Percentiles rank a stretch among this genome's conserved stretches.
phyloP scores from a whole-genome alignment of 2,329 filamentous ascomycete genomes.

The Zalaria sp. region DNA sequence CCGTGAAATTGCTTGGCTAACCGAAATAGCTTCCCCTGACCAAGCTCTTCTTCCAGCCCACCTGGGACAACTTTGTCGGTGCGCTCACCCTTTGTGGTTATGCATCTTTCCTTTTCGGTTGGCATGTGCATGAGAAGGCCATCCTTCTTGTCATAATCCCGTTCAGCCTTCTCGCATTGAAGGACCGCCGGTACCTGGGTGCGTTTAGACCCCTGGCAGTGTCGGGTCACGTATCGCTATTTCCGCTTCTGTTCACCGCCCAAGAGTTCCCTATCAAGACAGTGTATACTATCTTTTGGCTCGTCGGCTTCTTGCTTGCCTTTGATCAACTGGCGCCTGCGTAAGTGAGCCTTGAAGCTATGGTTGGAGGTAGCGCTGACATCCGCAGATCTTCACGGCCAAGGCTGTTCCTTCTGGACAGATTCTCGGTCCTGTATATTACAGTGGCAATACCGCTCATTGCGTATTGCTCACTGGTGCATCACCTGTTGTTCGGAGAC shows the following conservation, averaged over 20 bases:
- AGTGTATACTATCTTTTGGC: conserved; percentile 84
- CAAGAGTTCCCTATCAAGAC: conserved; percentile 92
- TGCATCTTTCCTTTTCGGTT: conserved; percentile 91
- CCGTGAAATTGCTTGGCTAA: background rate
- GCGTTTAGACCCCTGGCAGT: conserved; percentile 88
- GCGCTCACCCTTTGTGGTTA: conserved; percentile 88
- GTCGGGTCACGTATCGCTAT: conserved; percentile 86
- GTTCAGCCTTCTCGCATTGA: conserved; percentile 82
- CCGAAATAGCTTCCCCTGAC: conserved; percentile 52
- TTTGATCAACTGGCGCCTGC: conserved; percentile 84
- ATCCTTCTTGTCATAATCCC: conserved; percentile 89
- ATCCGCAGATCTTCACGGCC: conserved; percentile 48
- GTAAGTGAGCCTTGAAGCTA: conserved; percentile 19
- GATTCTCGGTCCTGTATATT: conserved; percentile 82
- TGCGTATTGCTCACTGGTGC: conserved; percentile 72
- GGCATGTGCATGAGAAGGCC: conserved; percentile 98
- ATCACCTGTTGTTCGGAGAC: conserved; percentile 70
- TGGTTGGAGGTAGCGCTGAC: conserved; percentile 2
- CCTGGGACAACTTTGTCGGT: conserved; percentile 80
- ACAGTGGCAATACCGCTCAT: conserved; percentile 80
- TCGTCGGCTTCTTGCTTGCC: conserved; percentile 67
- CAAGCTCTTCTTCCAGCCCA: conserved; percentile 68
- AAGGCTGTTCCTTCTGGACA: conserved; percentile 81
- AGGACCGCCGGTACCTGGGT: conserved; percentile 77
- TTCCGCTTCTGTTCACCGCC: conserved; percentile 82